Conservation (phyloP, 345 rosid genomes). For the Eutrema yunnanense region DNA sequence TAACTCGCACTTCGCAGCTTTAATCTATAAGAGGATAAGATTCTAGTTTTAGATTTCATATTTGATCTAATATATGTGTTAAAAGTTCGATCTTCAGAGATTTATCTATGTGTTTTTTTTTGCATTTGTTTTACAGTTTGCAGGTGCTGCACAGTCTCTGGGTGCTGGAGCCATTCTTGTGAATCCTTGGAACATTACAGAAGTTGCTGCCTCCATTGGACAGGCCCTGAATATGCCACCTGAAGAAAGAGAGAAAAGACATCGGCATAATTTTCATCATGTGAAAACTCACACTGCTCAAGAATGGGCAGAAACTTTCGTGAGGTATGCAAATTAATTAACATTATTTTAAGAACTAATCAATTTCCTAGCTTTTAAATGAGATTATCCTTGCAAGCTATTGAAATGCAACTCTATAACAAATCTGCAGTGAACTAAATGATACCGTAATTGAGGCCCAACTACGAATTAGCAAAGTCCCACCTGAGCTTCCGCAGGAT, state of each 20-base stretch:
- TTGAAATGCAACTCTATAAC: slow-evolving; percentile 3
- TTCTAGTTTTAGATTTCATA: neutral
- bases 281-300: slow-evolving; percentile 91
- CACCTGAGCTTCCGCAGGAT: slow-evolving; percentile 72
- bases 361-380: neutral
- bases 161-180: slow-evolving; percentile 99
- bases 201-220: slow-evolving; percentile 90
- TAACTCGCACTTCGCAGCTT: slow-evolving; percentile 4
- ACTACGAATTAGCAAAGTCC: slow-evolving; percentile 85
- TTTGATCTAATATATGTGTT: neutral
- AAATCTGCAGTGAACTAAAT: slow-evolving; percentile 73
- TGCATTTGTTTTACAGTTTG: slow-evolving; percentile 52
- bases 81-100: neutral
- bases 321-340: slow-evolving; percentile 47
- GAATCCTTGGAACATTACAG: slow-evolving; percentile 99
- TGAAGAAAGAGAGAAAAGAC: slow-evolving; percentile 91
- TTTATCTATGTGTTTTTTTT: neutral
- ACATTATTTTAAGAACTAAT: neutral
- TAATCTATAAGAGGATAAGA: neutral
- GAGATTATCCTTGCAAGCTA: slow-evolving; percentile 4
- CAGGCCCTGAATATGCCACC: slow-evolving; percentile 78
- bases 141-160: slow-evolving; percentile 98
- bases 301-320: slow-evolving; percentile 99
- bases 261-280: slow-evolving; percentile 67
- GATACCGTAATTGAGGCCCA: slow-evolving; percentile 98